phyloP scores from a whole-genome alignment of 257 asterid genomes.

The Haberlea rhodopensis region DNA sequence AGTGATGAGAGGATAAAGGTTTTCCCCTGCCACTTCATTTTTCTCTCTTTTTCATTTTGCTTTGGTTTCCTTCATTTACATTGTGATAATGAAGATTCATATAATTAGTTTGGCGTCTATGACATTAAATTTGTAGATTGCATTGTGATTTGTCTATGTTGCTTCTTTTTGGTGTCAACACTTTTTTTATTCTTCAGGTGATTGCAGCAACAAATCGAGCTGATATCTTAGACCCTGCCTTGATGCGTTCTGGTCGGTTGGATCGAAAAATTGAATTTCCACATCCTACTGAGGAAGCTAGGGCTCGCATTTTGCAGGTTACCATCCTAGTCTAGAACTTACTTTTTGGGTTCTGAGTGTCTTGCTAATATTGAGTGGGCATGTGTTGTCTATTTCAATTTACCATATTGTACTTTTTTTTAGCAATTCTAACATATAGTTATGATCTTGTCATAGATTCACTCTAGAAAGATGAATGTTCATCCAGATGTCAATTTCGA shows the following conservation, averaged over 20 bases:
- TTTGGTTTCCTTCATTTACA: too few relatives aligned
- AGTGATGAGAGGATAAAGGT: slow-evolving; percentile 92
- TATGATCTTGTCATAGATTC: slow-evolving; percentile 43
- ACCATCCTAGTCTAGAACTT: slow-evolving; percentile 10
- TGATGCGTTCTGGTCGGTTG: slow-evolving; percentile 90
- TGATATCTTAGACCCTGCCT: slow-evolving; percentile 93
- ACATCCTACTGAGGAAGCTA: slow-evolving; percentile 71
- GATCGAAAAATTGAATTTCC: slow-evolving; percentile 91
- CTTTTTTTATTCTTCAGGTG: too few relatives aligned
- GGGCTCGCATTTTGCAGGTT: slow-evolving; percentile 82
- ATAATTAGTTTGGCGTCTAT: too few relatives aligned
- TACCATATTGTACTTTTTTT: not conserved
- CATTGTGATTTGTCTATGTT: too few relatives aligned
- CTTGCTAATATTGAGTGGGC: slow-evolving; percentile 10
- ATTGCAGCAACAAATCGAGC: slow-evolving; percentile 98
- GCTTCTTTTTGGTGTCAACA: too few relatives aligned
- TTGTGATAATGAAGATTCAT: too few relatives aligned
- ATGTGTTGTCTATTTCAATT: slow-evolving; percentile 4
- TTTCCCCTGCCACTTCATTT: not conserved
- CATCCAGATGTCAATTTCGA: slow-evolving; percentile 59
- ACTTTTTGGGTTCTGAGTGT: not conserved
- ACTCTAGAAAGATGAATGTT: slow-evolving; percentile 57
- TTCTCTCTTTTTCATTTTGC: not conserved
- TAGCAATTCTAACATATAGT: not conserved
- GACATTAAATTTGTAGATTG: too few relatives aligned